These are phyloP conservation scores for Gliomastix tumulicola DNA, from an alignment of 2,329 filamentous ascomycete genomes.

Conservation along the genomic window DNA sequence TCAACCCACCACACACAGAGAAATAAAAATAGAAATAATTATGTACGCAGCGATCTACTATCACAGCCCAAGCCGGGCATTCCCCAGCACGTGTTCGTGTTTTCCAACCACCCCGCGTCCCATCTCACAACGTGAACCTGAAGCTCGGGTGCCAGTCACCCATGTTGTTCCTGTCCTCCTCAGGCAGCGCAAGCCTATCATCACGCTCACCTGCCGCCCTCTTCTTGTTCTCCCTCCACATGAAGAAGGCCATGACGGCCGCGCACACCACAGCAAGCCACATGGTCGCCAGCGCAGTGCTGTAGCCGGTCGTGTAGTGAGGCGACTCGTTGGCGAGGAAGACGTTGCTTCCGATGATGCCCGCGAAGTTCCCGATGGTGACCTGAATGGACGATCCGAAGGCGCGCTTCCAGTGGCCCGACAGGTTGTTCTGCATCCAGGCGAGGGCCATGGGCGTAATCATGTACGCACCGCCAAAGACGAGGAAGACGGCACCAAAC, in stretches of 20 bases:
- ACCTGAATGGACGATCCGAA: constrained; percentile 43
- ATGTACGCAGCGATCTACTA: no score
- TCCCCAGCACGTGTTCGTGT: no score
- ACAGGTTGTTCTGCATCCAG: constrained; percentile 51
- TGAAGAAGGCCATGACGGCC: constrained; percentile 15
- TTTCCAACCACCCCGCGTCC: not conserved
- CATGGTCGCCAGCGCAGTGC: constrained; percentile 34
- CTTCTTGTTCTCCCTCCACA: constrained; percentile 25
- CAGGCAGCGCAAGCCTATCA: constrained; percentile 15
- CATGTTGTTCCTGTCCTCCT: constrained; percentile 21
- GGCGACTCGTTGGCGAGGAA: constrained; percentile 40
- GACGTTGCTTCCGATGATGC: constrained; percentile 43
- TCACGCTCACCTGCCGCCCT: constrained; percentile 21
- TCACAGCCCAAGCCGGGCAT: no score
- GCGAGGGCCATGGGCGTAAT: constrained; percentile 46
- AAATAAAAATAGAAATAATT: no score
- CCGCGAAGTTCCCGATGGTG: constrained; percentile 40
- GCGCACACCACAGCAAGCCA: constrained; percentile 32
- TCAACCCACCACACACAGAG: no score
- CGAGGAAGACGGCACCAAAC: constrained; percentile 46
- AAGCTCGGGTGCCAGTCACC: constrained; percentile 28
- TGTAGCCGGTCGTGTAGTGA: constrained; percentile 40
- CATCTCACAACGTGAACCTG: constrained; percentile 19
- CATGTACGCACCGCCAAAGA: constrained; percentile 46
- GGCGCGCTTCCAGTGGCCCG: constrained; percentile 49